These are phyloP conservation scores for Boletus subcaerulescens DNA, from an alignment of 768 basidiomycete species.

Conservation along the genomic window DNA sequence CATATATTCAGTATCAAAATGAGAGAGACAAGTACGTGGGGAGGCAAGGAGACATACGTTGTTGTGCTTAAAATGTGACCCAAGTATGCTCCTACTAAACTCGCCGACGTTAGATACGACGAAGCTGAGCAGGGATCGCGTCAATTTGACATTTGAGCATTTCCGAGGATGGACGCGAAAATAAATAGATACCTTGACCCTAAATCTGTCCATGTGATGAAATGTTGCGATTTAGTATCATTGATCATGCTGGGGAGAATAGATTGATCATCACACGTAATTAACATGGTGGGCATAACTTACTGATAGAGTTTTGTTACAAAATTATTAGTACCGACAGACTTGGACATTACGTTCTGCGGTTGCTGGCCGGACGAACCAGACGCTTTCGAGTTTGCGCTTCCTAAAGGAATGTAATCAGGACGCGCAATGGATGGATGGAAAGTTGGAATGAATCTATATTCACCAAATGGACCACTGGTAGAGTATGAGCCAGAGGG, in stretches of 20 bases:
- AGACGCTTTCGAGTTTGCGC: slow-evolving; percentile 13
- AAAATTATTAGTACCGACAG: slow-evolving; percentile 73
- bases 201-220: slow-evolving; percentile 80
- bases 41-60: slow-evolving; percentile 51
- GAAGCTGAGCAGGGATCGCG: slow-evolving; percentile 42
- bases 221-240: slow-evolving; percentile 74
- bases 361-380: slow-evolving; percentile 23
- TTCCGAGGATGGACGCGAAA: background rate
- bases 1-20: slow-evolving; percentile 7
- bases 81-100: slow-evolving; percentile 80
- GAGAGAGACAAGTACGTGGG: background rate
- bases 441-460: background rate
- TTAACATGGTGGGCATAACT: slow-evolving; percentile 28
- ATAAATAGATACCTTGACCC: slow-evolving; percentile 53
- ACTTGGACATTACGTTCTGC: slow-evolving; percentile 64
- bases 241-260: slow-evolving; percentile 69
- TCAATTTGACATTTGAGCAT: background rate
- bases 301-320: slow-evolving; percentile 87
- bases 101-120: slow-evolving; percentile 85
- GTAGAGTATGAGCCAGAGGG: slow-evolving; percentile 16
- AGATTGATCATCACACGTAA: background rate
- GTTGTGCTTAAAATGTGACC: slow-evolving; percentile 88
- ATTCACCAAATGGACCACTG: slow-evolving; percentile 9
- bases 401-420: slow-evolving; percentile 5
- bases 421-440: background rate